Conservation (phyloP, 371 early-diverging fungal species). For the Mucor racemosus region DNA sequence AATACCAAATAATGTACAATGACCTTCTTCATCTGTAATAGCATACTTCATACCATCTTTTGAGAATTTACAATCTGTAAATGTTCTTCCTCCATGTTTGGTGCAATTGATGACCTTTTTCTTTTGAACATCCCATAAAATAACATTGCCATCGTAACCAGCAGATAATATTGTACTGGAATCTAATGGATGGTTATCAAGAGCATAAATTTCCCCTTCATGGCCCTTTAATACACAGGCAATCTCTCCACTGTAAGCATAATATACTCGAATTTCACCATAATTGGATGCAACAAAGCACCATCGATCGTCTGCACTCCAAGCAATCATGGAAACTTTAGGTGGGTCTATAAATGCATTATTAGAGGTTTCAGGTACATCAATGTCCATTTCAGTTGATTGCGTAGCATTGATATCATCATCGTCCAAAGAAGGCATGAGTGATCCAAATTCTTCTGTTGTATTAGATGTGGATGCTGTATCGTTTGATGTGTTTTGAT, state of each 20-base stretch:
- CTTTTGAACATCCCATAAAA: slow-evolving; percentile 74
- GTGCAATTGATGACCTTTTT: slow-evolving; percentile 34
- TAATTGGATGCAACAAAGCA: slow-evolving; percentile 67
- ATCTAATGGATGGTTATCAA: slow-evolving; percentile 79
- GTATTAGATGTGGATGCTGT: neutral
- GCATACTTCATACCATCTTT: slow-evolving; percentile 69
- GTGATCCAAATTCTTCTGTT: slow-evolving; percentile 19
- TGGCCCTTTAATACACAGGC: slow-evolving; percentile 65
- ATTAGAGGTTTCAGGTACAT: neutral
- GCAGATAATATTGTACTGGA: slow-evolving; percentile 75
- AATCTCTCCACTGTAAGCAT: slow-evolving; percentile 63
- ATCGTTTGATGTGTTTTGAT: neutral
- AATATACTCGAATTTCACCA: slow-evolving; percentile 67
- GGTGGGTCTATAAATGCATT: slow-evolving; percentile 19
- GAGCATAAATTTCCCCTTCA: slow-evolving; percentile 69
- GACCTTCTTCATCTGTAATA: slow-evolving; percentile 72
- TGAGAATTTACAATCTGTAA: slow-evolving; percentile 59
- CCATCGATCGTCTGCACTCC: slow-evolving; percentile 66
- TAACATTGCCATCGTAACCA: slow-evolving; percentile 84
- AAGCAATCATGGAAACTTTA: slow-evolving; percentile 61
- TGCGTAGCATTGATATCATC: neutral
- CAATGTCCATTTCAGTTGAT: neutral
- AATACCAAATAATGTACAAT: slow-evolving; percentile 70
- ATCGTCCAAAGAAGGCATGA: slow-evolving; percentile 21
- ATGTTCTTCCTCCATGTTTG: slow-evolving; percentile 39